Conservation (phyloP, 148 eudicot genomes). For the Oxyria digyna region DNA sequence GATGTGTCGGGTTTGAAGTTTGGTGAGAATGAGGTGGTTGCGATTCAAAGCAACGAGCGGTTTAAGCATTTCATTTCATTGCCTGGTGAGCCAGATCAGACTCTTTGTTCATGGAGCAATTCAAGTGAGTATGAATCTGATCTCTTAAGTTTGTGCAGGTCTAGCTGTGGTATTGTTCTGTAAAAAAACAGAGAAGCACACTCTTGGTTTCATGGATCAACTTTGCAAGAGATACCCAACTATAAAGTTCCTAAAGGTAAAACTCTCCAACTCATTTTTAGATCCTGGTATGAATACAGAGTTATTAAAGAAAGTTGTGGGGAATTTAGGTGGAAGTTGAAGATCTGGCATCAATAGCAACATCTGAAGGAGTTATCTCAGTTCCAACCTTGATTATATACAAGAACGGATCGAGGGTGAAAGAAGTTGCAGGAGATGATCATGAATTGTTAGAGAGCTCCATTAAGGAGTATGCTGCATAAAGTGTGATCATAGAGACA, state of each 20-base stretch:
- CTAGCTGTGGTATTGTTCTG: slow-evolving; percentile 36
- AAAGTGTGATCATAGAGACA: background rate
- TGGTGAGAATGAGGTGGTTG: slow-evolving; percentile 15
- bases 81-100: background rate
- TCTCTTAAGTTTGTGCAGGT: slow-evolving; percentile 21
- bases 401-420: slow-evolving; percentile 30
- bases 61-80: slow-evolving; percentile 22
- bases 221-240: slow-evolving; percentile 37
- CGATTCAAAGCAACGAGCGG: slow-evolving; percentile 29
- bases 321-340: slow-evolving; percentile 32
- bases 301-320: background rate
- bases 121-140: background rate
- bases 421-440: slow-evolving; percentile 35
- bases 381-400: slow-evolving; percentile 48
- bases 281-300: background rate
- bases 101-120: too few species aligned
- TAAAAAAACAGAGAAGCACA: slow-evolving; percentile 19
- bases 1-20: too few species aligned
- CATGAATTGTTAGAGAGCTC: slow-evolving; percentile 36
- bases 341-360: slow-evolving; percentile 18
- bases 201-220: slow-evolving; percentile 27
- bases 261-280: background rate
- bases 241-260: slow-evolving; percentile 44
- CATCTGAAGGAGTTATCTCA: slow-evolving; percentile 35
- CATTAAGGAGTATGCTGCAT: slow-evolving; percentile 17